Evolutionary conservation across 441 rosid species (phyloP).

Genomic region (Adansonia madagascariensis): DNA sequence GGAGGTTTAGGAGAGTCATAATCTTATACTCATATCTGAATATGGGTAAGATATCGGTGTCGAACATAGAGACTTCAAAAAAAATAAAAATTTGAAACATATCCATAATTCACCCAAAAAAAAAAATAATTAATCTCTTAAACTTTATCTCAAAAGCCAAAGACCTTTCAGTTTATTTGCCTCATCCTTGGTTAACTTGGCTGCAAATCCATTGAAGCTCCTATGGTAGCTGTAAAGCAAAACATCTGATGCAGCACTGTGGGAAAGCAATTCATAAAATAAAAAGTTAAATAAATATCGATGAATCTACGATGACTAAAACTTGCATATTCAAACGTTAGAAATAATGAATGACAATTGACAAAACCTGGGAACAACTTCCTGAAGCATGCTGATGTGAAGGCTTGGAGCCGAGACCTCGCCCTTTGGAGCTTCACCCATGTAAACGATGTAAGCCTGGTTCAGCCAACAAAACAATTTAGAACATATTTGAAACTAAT

Average conservation of each 20-base stretch:
- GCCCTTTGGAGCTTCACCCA: constrained; percentile 42
- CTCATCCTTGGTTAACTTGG: constrained; percentile 46
- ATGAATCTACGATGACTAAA: neutral
- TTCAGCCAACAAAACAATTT: neutral
- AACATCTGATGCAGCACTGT: constrained; percentile 35
- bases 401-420: constrained; percentile 25
- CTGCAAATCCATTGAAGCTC: constrained; percentile 66
- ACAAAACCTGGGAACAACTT: constrained; percentile 41
- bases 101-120: neutral
- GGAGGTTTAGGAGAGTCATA: too few relatives aligned
- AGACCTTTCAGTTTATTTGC: constrained; percentile 39
- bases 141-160: neutral
- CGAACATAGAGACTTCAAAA: too few relatives aligned
- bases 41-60: too few relatives aligned
- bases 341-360: neutral
- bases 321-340: neutral
- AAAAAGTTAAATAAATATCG: neutral
- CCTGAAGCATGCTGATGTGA: constrained; percentile 38
- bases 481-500: neutral
- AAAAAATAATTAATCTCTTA: neutral
- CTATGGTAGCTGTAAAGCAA: constrained; percentile 48
- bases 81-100: too few relatives aligned
- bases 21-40: too few relatives aligned
- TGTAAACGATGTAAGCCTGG: constrained; percentile 48
- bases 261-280: constrained; percentile 10